These are phyloP conservation scores for Dendrocalamus sinicus DNA, from an alignment of 176 grass and related monocot species.

Conservation along the genomic window DNA sequence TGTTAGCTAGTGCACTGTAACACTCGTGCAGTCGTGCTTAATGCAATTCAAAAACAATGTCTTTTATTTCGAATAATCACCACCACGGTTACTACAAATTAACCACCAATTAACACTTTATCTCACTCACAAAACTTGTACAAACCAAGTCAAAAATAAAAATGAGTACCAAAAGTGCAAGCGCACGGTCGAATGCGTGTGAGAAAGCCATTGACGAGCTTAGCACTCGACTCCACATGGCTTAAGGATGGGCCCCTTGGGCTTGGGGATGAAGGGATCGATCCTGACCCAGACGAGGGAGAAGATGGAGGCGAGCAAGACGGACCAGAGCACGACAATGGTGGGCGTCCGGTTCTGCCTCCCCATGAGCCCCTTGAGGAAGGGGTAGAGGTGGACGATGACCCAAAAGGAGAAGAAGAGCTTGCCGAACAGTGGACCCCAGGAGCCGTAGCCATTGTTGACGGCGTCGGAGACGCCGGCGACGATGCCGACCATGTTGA, in stretches of 20 bases:
- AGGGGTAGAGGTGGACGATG: slow-evolving; percentile 90
- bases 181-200: not conserved
- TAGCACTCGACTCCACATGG: slow-evolving; percentile 86
- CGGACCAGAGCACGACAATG: slow-evolving; percentile 90
- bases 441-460: slow-evolving; percentile 89
- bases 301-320: slow-evolving; percentile 94
- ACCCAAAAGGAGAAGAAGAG: slow-evolving; percentile 99
- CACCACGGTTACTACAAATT: not conserved
- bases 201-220: not conserved
- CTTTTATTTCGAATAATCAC: not conserved
- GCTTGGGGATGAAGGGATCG: slow-evolving; percentile 90
- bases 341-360: slow-evolving; percentile 89
- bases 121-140: slow-evolving; percentile 25
- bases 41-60: not conserved
- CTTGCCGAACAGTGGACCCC: slow-evolving; percentile 95
- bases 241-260: slow-evolving; percentile 80
- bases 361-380: slow-evolving; percentile 96
- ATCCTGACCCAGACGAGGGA: slow-evolving; percentile 96
- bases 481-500: slow-evolving; percentile 98
- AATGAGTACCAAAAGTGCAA: not conserved
- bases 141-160: slow-evolving; percentile 3
- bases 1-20: not conserved
- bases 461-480: slow-evolving; percentile 91
- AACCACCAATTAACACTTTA: not conserved
- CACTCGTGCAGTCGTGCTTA: not conserved